Evolutionary conservation across 768 basidiomycete genomes (phyloP).

Genomic region (Macrolepiota fuliginosa): DNA sequence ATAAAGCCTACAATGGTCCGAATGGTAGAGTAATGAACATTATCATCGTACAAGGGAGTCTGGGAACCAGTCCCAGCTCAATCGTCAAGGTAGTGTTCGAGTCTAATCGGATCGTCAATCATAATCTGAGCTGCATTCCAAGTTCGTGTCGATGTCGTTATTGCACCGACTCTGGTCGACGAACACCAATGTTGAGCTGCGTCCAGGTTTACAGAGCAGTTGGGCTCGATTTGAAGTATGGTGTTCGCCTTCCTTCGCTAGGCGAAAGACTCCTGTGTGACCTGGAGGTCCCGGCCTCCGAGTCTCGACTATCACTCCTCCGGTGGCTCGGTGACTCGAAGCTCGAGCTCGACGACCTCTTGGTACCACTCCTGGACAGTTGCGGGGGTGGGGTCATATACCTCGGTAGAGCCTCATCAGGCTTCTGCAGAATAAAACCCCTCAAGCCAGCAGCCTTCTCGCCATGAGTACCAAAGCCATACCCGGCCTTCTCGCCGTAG

Average conservation of each 20-base stretch:
- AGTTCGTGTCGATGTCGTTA: neutral
- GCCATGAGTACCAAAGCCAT: conserved; percentile 79
- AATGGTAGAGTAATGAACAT: neutral
- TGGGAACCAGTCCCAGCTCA: conserved; percentile 7
- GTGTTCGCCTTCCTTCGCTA: conserved; percentile 3
- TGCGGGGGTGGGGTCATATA: conserved; percentile 38
- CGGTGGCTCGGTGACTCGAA: conserved; percentile 6
- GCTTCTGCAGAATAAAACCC: conserved; percentile 62
- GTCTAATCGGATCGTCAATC: conserved; percentile 1
- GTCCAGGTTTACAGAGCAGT: conserved; percentile 11
- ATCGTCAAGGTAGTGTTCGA: conserved; percentile 3
- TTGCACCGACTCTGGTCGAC: neutral
- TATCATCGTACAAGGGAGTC: conserved; percentile 9
- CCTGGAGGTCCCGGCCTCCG: neutral
- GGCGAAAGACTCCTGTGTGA: neutral
- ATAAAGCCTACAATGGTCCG: neutral
- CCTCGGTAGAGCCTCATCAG: conserved; percentile 59
- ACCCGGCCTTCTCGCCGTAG: conserved; percentile 41
- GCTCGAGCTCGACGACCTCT: conserved; percentile 12
- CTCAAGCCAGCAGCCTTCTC: conserved; percentile 68
- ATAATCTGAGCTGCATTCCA: neutral
- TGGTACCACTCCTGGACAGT: conserved; percentile 13
- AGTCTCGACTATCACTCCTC: conserved; percentile 8
- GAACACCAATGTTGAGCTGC: neutral
- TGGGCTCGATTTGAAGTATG: conserved; percentile 17